Evolutionary conservation across 163 green algal species (phyloP), one percentile per base, ranked within the genome.

Genomic region (Chlamydomonas reinhardtii): DNA sequence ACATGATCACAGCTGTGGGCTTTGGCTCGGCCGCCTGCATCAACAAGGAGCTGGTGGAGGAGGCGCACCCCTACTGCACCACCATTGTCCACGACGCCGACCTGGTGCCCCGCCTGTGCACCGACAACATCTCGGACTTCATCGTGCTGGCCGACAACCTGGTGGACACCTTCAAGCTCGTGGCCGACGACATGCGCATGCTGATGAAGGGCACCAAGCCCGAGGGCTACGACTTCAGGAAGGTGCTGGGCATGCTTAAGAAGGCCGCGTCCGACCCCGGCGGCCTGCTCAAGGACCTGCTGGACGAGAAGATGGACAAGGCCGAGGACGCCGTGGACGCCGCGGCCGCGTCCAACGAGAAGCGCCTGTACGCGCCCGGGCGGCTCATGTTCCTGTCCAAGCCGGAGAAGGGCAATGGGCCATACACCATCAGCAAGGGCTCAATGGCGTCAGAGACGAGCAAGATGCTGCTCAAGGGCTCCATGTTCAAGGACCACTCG

Each of bases 301-400:
- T 79, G 6, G n/a, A 66, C n/a, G 48, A 79, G 73, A 65, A 79
- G 73, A n/a, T 74, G 69, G 69, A 74, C 34, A 54, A n/a, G 66
- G 66, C 31, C 29, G 29, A 61, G 37, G 71, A 61, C 71, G 71
- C 71, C 1, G 37, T 24, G 17, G 37, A 76, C 3, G 37, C 11
- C 2, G 35, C 35, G 20, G 35, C 35, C 0, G 69, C 64, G 2
- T 20, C 34, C 34, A 54, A 68, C 73, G 19, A 19, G 32, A 66
- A 37, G 48, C 73, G 73, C n/a, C 73, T 79, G 19, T 79, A 79
- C 73, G 29, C 73, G 48, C 73, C 73, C 48, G 73, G 73, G 34
- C 73, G 73, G 48, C 73, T 79, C 29, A 20, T 79, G 48, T 54
- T 79, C 34, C 48, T 79, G 29, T 0, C 16, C 29, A 52, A 54